Evolutionary conservation across 2,329 filamentous ascomycete species (phyloP), one percentile per base, ranked within the genome.

Genomic region (Emydomyces testavorans): DNA sequence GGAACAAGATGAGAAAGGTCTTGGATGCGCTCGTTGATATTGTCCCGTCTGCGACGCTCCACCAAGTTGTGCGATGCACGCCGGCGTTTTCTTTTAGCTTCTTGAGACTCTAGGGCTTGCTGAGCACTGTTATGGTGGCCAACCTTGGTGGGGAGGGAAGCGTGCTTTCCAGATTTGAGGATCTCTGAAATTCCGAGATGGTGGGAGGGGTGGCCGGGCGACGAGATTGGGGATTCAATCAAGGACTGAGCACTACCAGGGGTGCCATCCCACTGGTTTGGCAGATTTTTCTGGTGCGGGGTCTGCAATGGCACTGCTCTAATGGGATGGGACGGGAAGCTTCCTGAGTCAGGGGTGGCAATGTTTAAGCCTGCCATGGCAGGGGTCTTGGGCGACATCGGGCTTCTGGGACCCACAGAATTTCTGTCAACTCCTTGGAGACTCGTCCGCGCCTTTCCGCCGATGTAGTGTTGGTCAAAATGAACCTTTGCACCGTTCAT

Each of bases 21-120:
- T 61, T 96, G 90, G 53, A 98, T 98, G 36, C 92, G 81, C 67
- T 98, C 92, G 58, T 98, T 98, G 73, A 98, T 98, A 63, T 96
- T 96, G 70, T 96, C 92, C 53, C 92, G 80, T 52, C 92, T 83
- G 44, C 92, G 82, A 49, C 92, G 86, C 70, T 98, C 92, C 8
- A 98, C 92, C 32, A 94, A 75, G 62, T 98, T 96, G 70, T 98
- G 92, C 1, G 90, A 96, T 61, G 95, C 92, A 32, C 92, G 78
- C 51, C 92, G 80, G 52, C 89, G 78, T 64, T 90, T 86, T 57
- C 88, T 79, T 77, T 96, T 96, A 59, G 89, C 88, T 64, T 96
- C 92, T 60, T 94, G 88, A 0, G 87, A 83, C 47, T 92, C 85
- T 45, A 83, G 74, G 13, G 73, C 70, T 46, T 68, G 67, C 11